phyloP scores from a whole-genome alignment of 768 basidiomycete genomes.

The Psilocybe cubensis region DNA sequence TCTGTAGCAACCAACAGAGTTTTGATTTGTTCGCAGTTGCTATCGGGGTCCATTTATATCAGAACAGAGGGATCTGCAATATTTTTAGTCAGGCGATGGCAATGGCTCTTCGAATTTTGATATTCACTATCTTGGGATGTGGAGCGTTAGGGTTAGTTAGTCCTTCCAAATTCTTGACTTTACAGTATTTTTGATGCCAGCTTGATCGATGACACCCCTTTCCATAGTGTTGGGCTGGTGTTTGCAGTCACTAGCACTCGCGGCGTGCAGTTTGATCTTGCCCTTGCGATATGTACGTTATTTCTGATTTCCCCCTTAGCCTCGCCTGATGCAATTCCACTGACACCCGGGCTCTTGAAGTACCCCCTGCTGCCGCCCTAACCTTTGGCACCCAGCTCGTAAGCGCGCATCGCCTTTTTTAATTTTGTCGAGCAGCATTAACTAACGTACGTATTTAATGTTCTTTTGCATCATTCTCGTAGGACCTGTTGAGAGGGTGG shows the following conservation, averaged over 20 bases:
- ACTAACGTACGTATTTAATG: too few species aligned
- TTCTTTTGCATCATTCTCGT: neutral
- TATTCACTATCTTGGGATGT: slow-evolving; percentile 28
- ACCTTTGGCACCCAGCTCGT: slow-evolving; percentile 35
- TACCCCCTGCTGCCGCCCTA: slow-evolving; percentile 28
- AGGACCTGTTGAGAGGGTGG: slow-evolving; percentile 23
- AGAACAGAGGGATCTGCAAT: slow-evolving; percentile 25
- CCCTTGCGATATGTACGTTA: slow-evolving; percentile 31
- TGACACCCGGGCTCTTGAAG: slow-evolving; percentile 15
- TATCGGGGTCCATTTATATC: slow-evolving; percentile 28
- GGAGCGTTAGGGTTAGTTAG: slow-evolving; percentile 20
- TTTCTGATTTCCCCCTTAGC: neutral
- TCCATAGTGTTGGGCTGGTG: slow-evolving; percentile 29
- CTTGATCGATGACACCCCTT: neutral
- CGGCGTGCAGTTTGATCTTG: slow-evolving; percentile 31
- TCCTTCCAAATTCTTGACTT: slow-evolving; percentile 6
- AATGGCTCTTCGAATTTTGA: slow-evolving; percentile 32
- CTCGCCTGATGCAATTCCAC: too few species aligned
- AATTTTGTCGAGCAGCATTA: neutral
- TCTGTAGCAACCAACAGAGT: neutral
- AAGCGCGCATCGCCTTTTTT: neutral
- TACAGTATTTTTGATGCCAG: too few species aligned
- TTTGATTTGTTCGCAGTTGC: slow-evolving; percentile 14
- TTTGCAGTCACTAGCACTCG: slow-evolving; percentile 24
- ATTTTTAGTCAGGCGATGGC: slow-evolving; percentile 27